phyloP scores from a whole-genome alignment of 345 rosid species.

The Linum trigynum region DNA sequence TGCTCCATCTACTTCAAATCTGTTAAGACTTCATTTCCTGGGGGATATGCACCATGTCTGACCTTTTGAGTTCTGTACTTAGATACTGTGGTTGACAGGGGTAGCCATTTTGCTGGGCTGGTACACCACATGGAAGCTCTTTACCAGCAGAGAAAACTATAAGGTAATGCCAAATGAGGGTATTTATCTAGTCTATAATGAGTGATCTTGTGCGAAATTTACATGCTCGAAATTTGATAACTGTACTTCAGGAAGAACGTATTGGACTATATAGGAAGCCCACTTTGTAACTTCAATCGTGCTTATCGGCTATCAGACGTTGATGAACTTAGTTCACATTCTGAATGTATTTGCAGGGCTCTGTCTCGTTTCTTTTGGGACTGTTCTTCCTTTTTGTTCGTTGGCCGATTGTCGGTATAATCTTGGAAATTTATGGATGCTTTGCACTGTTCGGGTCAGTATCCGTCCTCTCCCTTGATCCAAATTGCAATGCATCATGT shows the following conservation, averaged over 20 bases:
- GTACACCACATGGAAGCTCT: conserved; percentile 63
- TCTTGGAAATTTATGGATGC: conserved; percentile 62
- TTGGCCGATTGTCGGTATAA: conserved; percentile 75
- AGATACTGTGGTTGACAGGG: conserved; percentile 72
- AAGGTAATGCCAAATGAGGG: conserved; percentile 35
- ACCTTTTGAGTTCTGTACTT: conserved; percentile 15
- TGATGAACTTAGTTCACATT: no score
- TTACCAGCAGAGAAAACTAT: conserved; percentile 55
- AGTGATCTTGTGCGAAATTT: no score
- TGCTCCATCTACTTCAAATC: background rate
- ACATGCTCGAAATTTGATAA: no score
- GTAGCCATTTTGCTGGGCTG: conserved; percentile 79
- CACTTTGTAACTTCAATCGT: no score
- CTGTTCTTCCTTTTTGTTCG: conserved; percentile 81
- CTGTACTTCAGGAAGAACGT: no score
- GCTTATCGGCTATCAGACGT: no score
- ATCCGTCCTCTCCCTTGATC: conserved; percentile 4
- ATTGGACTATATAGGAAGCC: no score
- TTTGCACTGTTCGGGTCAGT: conserved; percentile 72
- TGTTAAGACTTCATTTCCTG: background rate
- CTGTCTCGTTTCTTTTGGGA: conserved; percentile 61
- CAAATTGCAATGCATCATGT: no score
- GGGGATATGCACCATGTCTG: conserved; percentile 3
- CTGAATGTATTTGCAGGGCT: conserved; percentile 42
- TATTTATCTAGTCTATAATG: background rate